These are phyloP conservation scores for Daldinia sp. DNA, from an alignment of 2,329 filamentous ascomycete genomes.

Conservation along the genomic window DNA sequence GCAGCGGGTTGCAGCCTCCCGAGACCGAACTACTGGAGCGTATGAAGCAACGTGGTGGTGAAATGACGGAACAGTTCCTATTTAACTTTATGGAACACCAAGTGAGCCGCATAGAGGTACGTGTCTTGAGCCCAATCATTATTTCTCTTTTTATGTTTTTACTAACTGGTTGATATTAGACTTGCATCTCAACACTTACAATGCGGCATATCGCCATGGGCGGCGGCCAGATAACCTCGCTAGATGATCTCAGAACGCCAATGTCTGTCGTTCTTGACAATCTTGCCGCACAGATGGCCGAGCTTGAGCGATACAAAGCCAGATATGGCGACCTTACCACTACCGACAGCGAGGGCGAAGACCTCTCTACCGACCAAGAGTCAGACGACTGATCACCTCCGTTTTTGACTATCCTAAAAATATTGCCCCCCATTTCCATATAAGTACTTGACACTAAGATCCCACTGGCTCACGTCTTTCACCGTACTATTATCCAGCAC, in stretches of 20 bases:
- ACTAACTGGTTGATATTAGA: conserved; percentile 63
- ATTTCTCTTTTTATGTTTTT: background rate
- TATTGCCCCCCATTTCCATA: conserved; percentile 17
- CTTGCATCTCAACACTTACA: conserved; percentile 81
- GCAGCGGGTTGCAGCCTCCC: conserved; percentile 76
- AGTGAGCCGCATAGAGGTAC: conserved; percentile 93
- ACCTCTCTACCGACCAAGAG: conserved; percentile 53
- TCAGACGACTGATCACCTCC: conserved; percentile 1
- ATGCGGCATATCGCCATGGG: conserved; percentile 84
- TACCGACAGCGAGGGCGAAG: conserved; percentile 50
- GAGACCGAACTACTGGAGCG: conserved; percentile 85
- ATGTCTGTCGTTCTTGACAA: conserved; percentile 78
- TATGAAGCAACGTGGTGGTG: conserved; percentile 75
- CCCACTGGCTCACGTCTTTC: conserved; percentile 17
- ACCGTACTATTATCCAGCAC: conserved; percentile 18
- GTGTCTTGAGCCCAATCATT: conserved; percentile 49
- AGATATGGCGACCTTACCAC: conserved; percentile 60
- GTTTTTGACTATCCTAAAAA: background rate
- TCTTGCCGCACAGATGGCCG: conserved; percentile 70
- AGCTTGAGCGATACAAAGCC: conserved; percentile 72
- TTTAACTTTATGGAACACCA: conserved; percentile 94
- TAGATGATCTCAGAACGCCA: conserved; percentile 80
- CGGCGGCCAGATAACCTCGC: conserved; percentile 68
- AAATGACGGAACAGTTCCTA: conserved; percentile 89
- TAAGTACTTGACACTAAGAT: conserved; percentile 29